Evolutionary conservation across 2,329 filamentous ascomycete genomes (phyloP), one percentile per base, ranked within the genome.

Genomic region (Pseudogymnoascus sp.): DNA sequence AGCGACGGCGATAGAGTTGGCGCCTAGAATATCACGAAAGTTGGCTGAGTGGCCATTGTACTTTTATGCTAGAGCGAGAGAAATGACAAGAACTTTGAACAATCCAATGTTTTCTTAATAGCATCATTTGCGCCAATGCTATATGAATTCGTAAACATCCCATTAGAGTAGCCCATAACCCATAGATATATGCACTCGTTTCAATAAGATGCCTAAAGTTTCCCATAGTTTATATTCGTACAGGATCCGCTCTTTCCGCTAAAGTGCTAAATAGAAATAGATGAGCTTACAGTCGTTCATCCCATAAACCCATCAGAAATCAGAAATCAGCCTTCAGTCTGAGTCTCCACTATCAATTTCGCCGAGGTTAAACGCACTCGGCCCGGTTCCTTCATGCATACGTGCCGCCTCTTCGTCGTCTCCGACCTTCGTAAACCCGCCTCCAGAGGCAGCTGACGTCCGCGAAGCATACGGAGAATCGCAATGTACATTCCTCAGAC

Each of bases 381-480:
- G 55, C 55, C 55, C 55, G 1, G 55, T 57, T 9, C 55, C 55
- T 7, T 57, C 55, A 23, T 38, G 30, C 33, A 57, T 35, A 35
- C 37, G 30, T 57, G 18, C 33, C 2, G 33, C 35, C 28, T 58
- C 60, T 23, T 62, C 62, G 10, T 60, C 62, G 12, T 38, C 58
- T 37, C 58, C 59, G n/a, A 62, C 35, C 26, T 62, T 63, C 35
- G 57, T 21, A 59, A 64, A 60, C 12, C 19, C 59, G 18, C 21
- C n/a, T 10, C 45, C 39, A n/a, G 34, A 55, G 28, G 35, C 61
- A 8, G 63, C 48, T 28, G 33, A 37, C 15, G 65, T 68, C 59
- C 69, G 62, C 6, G 68, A 71, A 1, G 79, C 78, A 65, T 82
- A 80, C 2, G 84, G 84, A 69, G 83, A 78, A 61, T 83, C 72